These are phyloP conservation scores for Hypsizygus ulmarius DNA, from an alignment of 1,284 basidiomycete genomes.

Conservation along the genomic window DNA sequence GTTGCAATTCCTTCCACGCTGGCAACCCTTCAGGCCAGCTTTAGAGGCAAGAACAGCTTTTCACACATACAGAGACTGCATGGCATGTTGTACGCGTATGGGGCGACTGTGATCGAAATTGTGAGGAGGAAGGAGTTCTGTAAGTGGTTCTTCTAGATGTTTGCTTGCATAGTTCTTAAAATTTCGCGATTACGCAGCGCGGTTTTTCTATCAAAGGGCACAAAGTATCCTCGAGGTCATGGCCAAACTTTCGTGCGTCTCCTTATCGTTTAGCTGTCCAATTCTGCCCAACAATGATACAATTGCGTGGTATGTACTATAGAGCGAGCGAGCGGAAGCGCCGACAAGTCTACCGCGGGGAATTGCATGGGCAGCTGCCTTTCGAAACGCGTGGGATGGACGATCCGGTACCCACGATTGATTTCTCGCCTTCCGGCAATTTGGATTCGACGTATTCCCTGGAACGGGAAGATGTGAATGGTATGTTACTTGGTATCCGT, in stretches of 20 bases:
- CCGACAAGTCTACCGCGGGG: constrained; percentile 74
- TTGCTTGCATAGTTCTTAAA: neutral
- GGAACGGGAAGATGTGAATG: constrained; percentile 69
- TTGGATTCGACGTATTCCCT: constrained; percentile 58
- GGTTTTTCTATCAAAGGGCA: constrained; percentile 76
- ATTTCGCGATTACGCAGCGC: constrained; percentile 38
- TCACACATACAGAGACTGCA: constrained; percentile 88
- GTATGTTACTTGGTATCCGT: constrained; percentile 35
- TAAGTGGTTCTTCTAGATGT: constrained; percentile 30
- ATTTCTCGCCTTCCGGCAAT: constrained; percentile 67
- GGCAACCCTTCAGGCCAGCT: constrained; percentile 61
- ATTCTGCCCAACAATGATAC: neutral
- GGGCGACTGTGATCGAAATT: constrained; percentile 88
- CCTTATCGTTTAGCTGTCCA: neutral
- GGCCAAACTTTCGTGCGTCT: constrained; percentile 73
- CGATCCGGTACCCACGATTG: constrained; percentile 71
- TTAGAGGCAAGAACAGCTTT: constrained; percentile 80
- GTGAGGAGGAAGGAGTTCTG: constrained; percentile 88
- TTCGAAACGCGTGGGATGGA: constrained; percentile 77
- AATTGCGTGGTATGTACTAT: constrained; percentile 12
- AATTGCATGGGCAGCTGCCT: constrained; percentile 77
- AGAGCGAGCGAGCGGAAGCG: constrained; percentile 74
- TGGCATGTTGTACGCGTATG: constrained; percentile 90
- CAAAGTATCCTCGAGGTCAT: constrained; percentile 79
- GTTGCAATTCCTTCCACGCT: constrained; percentile 66